Conservation (phyloP, 139 green algal species). For the Chlorella sp. region DNA sequence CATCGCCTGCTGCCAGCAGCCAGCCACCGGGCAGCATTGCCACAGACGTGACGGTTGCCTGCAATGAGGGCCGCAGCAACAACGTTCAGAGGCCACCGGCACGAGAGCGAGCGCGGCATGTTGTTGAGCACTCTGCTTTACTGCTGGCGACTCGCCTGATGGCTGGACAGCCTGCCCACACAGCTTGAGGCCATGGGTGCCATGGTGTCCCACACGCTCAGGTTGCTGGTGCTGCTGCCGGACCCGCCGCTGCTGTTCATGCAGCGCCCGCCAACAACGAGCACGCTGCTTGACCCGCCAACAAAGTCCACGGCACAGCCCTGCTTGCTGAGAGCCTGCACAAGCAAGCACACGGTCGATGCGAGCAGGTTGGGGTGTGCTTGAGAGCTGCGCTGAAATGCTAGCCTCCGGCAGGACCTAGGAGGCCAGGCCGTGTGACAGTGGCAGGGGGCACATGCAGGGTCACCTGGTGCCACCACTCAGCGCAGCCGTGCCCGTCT, state of each 20-base stretch:
- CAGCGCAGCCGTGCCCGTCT: slow-evolving; percentile 67
- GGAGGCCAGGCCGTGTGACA: background rate
- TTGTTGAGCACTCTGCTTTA: too few relatives aligned
- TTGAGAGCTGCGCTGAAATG: too few relatives aligned
- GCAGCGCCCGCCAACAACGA: slow-evolving; percentile 63
- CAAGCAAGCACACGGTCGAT: background rate
- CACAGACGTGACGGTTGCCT: slow-evolving; percentile 45
- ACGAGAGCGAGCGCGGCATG: background rate
- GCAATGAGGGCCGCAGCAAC: slow-evolving; percentile 36
- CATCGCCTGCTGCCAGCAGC: slow-evolving; percentile 75
- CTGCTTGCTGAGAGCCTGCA: slow-evolving; percentile 56
- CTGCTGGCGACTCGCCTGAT: slow-evolving; percentile 17
- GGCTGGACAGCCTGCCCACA: slow-evolving; percentile 52
- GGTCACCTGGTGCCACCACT: slow-evolving; percentile 77
- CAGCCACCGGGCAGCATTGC: slow-evolving; percentile 48
- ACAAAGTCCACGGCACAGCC: slow-evolving; percentile 67
- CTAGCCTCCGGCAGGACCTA: too few relatives aligned
- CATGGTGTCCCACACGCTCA: slow-evolving; percentile 77
- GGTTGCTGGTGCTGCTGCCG: slow-evolving; percentile 49
- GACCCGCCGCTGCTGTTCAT: background rate
- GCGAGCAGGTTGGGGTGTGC: background rate
- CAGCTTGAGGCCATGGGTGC: slow-evolving; percentile 36
- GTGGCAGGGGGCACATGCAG: background rate
- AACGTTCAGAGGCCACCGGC: too few relatives aligned
- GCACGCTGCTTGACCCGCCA: slow-evolving; percentile 71